Percentiles rank a stretch among this genome's conserved stretches.
Evolutionary conservation across 768 basidiomycete species (phyloP).

Genomic region (Obba rivulosa): DNA sequence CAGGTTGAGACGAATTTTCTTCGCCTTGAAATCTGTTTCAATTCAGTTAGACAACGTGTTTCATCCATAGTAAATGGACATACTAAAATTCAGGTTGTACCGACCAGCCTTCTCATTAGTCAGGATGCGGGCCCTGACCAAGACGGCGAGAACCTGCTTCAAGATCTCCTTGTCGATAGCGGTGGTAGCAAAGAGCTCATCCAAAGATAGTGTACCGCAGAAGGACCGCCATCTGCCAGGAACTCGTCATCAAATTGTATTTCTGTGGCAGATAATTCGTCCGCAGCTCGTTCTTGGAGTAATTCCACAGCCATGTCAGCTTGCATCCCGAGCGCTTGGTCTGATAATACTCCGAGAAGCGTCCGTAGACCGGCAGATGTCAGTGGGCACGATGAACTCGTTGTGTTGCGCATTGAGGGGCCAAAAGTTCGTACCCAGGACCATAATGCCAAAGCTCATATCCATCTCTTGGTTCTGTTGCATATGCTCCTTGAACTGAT

Average conservation of each 20-base stretch:
- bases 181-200: conserved; percentile 77
- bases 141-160: conserved; percentile 53
- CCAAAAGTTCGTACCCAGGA: conserved; percentile 96
- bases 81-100: conserved; percentile 87
- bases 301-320: conserved; percentile 98
- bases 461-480: conserved; percentile 82
- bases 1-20: conserved; percentile 89
- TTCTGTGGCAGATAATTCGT: conserved; percentile 93
- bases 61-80: no score
- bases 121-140: conserved; percentile 82
- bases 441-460: conserved; percentile 89
- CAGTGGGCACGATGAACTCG: conserved; percentile 84
- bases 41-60: no score
- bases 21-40: conserved; percentile 88
- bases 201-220: conserved; percentile 89
- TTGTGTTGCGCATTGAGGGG: conserved; percentile 78
- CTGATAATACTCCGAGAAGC: conserved; percentile 91
- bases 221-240: conserved; percentile 94
- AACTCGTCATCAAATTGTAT: conserved; percentile 93
- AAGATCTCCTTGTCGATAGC: conserved; percentile 76
- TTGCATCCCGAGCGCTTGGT: conserved; percentile 92
- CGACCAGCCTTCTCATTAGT: conserved; percentile 84
- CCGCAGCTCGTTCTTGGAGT: conserved; percentile 92
- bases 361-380: conserved; percentile 85
- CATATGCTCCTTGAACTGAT: conserved; percentile 93